Evolutionary conservation across 352 stramenopile genomes (phyloP), one percentile per base, ranked within the genome.

Genomic region (Phytophthora melonis): DNA sequence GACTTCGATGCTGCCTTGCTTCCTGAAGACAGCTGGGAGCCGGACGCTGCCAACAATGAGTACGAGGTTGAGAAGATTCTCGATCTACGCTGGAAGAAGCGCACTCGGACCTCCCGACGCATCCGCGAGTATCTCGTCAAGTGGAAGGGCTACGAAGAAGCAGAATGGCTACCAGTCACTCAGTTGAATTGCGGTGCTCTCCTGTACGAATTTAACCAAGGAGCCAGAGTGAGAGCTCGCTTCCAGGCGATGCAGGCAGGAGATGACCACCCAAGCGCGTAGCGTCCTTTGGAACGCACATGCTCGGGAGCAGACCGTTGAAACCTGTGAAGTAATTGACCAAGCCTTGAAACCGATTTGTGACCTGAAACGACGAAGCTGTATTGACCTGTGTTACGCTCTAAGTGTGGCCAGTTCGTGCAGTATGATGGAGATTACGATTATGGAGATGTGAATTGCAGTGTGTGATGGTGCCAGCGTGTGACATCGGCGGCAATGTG

Each of bases 1-100:
- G 53, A 68, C 21, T 68, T 54, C 13, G 62, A 68, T n/a, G 13
- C 50, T 4, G 36, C 34, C 2, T 23, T 68, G 0, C 23, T 68
- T 16, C 52, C 62, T 7, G 36, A 68, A 47, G 36, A 68, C 11
- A 62, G 52, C 45, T 68, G 50, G 23, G 36, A 68, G 6, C 34
- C 62, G 11, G 52, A 55, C 7, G 5, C 10, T 5, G 8, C 18
- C 7, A 61, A 68, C 9, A 14, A 55, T 10, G 52, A 62, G 34
- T 68, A 61, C 18, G 50, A 68, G 18, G 62, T 68, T 1, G 39
- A 68, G 13, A 14, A 43, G 14, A 54, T 68, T 1, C 21, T 68
- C 16, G 52, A 68, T 55, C n/a, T 61, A 7, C n/a, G 23, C n/a
- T 66, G 45, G 36, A 49, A 25, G 8, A 65, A 45, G 39, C 39